These are phyloP conservation scores for Leptographium galeiforme DNA, from an alignment of 2,329 filamentous ascomycete genomes.

Conservation along the genomic window DNA sequence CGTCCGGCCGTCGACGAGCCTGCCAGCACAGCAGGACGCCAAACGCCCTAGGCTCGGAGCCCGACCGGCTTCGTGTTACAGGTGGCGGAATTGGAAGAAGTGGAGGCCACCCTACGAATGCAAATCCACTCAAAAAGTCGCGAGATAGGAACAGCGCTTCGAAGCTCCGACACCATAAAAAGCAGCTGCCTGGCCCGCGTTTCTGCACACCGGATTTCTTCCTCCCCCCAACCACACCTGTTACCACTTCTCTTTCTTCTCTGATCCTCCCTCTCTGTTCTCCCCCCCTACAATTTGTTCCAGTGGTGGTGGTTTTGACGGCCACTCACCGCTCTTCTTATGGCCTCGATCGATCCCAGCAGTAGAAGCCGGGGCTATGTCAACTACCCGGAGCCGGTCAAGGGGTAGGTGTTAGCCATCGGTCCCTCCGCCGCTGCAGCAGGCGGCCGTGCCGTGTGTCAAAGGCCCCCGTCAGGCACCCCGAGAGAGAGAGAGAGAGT, in stretches of 20 bases:
- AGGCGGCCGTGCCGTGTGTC: neutral
- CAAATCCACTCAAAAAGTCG: neutral
- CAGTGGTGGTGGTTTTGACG: no score
- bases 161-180: neutral
- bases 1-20: no score
- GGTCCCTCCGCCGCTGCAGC: neutral
- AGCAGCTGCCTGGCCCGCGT: neutral
- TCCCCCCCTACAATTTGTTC: neutral
- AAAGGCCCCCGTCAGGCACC: neutral
- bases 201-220: neutral
- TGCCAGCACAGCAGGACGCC: no score
- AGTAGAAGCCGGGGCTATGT: slow-evolving; percentile 14
- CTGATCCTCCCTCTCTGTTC: neutral
- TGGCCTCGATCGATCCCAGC: slow-evolving; percentile 9
- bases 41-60: no score
- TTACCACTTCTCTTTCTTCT: neutral
- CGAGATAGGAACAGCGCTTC: neutral
- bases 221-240: neutral
- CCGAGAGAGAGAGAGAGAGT: no score
- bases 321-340: neutral
- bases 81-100: neutral
- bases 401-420: slow-evolving; percentile 17
- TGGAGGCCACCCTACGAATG: neutral
- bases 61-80: neutral
- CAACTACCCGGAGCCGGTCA: slow-evolving; percentile 23